These are phyloP conservation scores for Plasmodium chabaudi DNA, from an alignment of 169 alveolate genomes.

Conservation along the genomic window DNA sequence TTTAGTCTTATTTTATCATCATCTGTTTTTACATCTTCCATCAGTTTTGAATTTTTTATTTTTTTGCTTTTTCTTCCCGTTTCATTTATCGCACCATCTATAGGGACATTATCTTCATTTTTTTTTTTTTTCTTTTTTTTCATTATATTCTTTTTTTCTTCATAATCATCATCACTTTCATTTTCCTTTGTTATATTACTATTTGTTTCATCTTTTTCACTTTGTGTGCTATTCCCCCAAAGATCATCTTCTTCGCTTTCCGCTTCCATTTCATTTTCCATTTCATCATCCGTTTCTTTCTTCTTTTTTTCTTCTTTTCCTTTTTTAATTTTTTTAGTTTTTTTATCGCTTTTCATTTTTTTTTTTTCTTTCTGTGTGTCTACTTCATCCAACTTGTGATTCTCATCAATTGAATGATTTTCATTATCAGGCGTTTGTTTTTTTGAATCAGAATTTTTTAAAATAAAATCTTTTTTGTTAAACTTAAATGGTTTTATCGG, in stretches of 20 bases:
- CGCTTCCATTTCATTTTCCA: conserved; percentile 9
- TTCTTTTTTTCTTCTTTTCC: not conserved
- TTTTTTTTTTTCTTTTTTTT: conserved; percentile 25
- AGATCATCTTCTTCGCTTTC: not conserved
- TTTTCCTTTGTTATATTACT: not conserved
- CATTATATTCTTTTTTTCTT: not conserved
- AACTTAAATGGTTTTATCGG: not conserved
- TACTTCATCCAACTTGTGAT: not conserved
- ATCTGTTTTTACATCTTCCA: conserved; percentile 49
- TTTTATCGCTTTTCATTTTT: not conserved
- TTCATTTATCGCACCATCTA: not conserved
- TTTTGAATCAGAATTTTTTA: not conserved
- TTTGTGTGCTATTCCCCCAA: not conserved
- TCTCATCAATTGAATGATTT: not conserved
- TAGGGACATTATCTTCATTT: conserved; percentile 17
- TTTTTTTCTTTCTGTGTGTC: not conserved
- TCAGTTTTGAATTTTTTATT: conserved; percentile 61
- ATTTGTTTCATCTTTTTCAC: not conserved
- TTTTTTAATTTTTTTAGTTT: conserved; percentile 4
- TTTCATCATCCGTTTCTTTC: not conserved
- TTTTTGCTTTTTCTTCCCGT: conserved; percentile 18
- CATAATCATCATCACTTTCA: not conserved
- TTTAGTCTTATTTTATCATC: conserved; percentile 59
- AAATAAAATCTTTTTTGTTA: conserved; percentile 20
- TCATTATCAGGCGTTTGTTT: not conserved